Evolutionary conservation across 1,284 basidiomycete genomes (phyloP).

Genomic region (Austroboletus rostrupii): DNA sequence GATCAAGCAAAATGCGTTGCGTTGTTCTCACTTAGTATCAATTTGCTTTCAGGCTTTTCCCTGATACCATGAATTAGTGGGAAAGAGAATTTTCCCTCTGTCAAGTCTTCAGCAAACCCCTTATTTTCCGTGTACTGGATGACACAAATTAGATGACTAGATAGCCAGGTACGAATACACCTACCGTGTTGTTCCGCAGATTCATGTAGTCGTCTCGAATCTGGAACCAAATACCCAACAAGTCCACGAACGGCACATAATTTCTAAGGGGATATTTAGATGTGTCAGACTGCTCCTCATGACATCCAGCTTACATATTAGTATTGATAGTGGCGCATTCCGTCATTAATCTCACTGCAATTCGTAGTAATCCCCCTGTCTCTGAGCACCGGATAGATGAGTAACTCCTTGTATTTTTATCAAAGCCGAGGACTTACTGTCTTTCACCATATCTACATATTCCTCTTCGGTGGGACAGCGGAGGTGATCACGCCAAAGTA

Average conservation of each 20-base stretch:
- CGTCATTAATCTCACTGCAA: constrained; percentile 96
- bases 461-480: constrained; percentile 81
- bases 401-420: background rate
- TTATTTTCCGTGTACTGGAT: constrained; percentile 83
- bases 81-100: constrained; percentile 96
- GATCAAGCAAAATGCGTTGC: background rate
- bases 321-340: constrained; percentile 64
- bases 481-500: constrained; percentile 76
- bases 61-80: constrained; percentile 88
- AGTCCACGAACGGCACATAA: constrained; percentile 87
- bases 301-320: constrained; percentile 45
- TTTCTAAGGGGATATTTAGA: constrained; percentile 47
- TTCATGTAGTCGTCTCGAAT: constrained; percentile 98
- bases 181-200: constrained; percentile 75
- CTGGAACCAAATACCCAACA: constrained; percentile 93
- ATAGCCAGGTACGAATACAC: constrained; percentile 4
- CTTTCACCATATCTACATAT: constrained; percentile 81
- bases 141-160: background rate
- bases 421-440: constrained; percentile 49
- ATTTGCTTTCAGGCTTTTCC: constrained; percentile 65
- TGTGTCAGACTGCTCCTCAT: background rate
- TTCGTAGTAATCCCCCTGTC: constrained; percentile 89
- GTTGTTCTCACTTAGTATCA: constrained; percentile 70
- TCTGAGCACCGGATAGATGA: constrained; percentile 48
- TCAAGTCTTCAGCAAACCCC: constrained; percentile 91